Evolutionary conservation across 257 asterid genomes (phyloP).

Genomic region (Marsdenia floribunda): DNA sequence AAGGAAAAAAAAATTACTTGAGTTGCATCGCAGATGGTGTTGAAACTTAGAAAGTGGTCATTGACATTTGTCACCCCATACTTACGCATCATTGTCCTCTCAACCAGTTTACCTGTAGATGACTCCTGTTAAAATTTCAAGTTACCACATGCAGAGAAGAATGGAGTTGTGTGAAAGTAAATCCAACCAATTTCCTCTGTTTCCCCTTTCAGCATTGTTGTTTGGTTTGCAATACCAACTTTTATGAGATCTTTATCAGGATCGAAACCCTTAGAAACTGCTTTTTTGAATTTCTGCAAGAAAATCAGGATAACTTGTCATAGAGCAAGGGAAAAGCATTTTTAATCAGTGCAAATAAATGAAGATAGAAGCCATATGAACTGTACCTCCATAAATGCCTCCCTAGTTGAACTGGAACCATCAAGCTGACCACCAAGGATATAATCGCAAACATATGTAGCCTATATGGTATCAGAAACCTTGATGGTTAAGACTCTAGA

Average conservation of each 20-base stretch:
- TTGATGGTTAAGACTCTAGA: background rate
- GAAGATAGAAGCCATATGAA: conserved; percentile 8
- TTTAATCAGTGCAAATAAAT: background rate
- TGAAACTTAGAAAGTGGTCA: conserved; percentile 87
- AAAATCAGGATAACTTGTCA: conserved; percentile 18
- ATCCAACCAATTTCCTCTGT: conserved; percentile 91
- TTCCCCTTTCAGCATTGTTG: conserved; percentile 98
- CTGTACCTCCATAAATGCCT: conserved; percentile 81
- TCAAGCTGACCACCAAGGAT: conserved; percentile 87
- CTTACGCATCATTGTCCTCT: conserved; percentile 83
- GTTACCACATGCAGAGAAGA: conserved; percentile 4
- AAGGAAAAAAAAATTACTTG: conserved; percentile 44
- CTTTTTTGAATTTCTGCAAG: conserved; percentile 81
- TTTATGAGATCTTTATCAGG: conserved; percentile 78
- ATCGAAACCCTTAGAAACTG: conserved; percentile 83
- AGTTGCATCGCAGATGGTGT: conserved; percentile 98
- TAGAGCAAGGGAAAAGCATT: conserved; percentile 15
- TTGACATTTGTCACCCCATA: conserved; percentile 81
- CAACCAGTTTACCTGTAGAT: conserved; percentile 46
- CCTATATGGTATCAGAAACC: conserved; percentile 41
- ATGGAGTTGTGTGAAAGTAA: conserved; percentile 2
- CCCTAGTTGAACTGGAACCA: conserved; percentile 97
- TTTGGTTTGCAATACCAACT: conserved; percentile 98
- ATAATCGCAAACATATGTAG: conserved; percentile 88
- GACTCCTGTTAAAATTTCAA: conserved; percentile 8